Conservation (phyloP, 1,284 basidiomycete species). For the Thelephora terrestris region DNA sequence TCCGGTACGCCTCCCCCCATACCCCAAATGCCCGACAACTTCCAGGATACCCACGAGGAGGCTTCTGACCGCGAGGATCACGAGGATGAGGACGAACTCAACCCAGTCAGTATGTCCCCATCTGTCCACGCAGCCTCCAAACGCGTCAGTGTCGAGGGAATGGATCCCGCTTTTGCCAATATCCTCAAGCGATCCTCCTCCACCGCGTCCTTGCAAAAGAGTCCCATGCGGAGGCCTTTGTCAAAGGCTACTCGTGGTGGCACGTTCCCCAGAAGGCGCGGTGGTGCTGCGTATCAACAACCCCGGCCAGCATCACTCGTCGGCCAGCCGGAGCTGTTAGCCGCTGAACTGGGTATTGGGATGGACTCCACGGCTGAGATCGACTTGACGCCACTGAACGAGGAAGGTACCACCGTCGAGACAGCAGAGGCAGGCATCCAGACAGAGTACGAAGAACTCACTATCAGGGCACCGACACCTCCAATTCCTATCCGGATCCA, state of each 20-base stretch:
- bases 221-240: constrained; percentile 47
- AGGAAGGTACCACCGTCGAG: constrained; percentile 33
- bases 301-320: constrained; percentile 58
- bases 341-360: constrained; percentile 47
- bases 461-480: constrained; percentile 15
- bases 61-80: constrained; percentile 27
- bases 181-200: constrained; percentile 54
- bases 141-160: constrained; percentile 64
- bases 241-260: constrained; percentile 39
- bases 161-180: constrained; percentile 78
- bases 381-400: constrained; percentile 19
- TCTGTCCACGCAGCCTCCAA: constrained; percentile 34
- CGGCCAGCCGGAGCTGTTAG: constrained; percentile 56
- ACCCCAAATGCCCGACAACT: constrained; percentile 34
- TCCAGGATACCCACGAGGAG: constrained; percentile 27
- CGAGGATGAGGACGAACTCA: constrained; percentile 28
- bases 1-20: constrained; percentile 30
- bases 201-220: constrained; percentile 37
- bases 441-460: constrained; percentile 38
- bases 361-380: constrained; percentile 24
- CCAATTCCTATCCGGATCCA: constrained; percentile 16
- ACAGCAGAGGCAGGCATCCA: constrained; percentile 56
- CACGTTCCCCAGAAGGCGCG: constrained; percentile 41
- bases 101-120: constrained; percentile 30
- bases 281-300: constrained; percentile 55